Evolutionary conservation across 108 stramenopile species (phyloP).

Genomic region (Poteriospumella lacustris): DNA sequence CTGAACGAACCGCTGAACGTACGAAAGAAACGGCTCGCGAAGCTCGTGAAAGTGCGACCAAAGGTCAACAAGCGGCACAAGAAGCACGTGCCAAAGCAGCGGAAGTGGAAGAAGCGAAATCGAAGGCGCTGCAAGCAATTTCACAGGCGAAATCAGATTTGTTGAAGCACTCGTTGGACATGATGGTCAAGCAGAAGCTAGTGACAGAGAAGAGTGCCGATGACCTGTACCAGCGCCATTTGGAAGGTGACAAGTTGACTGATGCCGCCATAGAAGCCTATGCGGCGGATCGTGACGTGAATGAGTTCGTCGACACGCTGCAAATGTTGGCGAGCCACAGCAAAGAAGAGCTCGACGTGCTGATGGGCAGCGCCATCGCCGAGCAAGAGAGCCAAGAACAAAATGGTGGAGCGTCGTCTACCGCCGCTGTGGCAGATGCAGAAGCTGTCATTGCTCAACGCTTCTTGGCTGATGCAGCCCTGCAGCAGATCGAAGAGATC

Average conservation of each 20-base stretch:
- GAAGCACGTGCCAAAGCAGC: no score
- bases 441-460: neutral
- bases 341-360: conserved; percentile 2
- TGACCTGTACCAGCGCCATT: neutral
- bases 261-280: conserved; percentile 27
- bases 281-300: conserved; percentile 14
- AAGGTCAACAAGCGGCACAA: neutral
- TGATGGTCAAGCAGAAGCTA: neutral
- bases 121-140: conserved; percentile 7
- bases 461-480: neutral
- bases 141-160: neutral
- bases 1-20: neutral
- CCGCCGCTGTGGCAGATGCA: neutral
- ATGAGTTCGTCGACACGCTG: conserved; percentile 21
- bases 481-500: neutral
- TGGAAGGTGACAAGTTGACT: neutral
- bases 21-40: neutral
- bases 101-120: no score
- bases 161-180: conserved; percentile 25
- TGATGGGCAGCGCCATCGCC: neutral
- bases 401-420: neutral
- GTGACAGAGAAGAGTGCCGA: neutral
- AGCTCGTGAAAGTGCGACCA: neutral
- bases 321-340: conserved; percentile 16
- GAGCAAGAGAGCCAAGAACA: neutral